phyloP scores from a whole-genome alignment of 129 eudicot species.

The Arctium lappa region DNA sequence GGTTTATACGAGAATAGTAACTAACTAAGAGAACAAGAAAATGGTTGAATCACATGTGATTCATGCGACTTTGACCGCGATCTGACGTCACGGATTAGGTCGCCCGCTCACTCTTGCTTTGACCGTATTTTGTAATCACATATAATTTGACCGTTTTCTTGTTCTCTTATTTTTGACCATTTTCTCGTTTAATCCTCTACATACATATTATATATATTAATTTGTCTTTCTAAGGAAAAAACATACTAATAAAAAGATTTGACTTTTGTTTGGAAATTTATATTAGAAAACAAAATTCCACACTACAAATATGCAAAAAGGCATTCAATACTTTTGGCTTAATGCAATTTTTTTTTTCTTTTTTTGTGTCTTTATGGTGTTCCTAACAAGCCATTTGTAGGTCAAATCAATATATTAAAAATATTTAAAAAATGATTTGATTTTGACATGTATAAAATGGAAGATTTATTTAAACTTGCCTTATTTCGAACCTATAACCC shows the following conservation, averaged over 20 bases:
- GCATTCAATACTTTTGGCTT: neutral
- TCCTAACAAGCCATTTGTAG: neutral
- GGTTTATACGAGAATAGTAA: too few species aligned
- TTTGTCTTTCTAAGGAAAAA: neutral
- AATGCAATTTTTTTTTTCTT: neutral
- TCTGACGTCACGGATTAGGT: too few species aligned
- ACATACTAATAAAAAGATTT: neutral
- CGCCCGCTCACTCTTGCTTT: too few species aligned
- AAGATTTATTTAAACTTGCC: neutral
- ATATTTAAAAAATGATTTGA: neutral
- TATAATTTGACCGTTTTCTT: too few species aligned
- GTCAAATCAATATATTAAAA: neutral
- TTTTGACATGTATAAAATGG: neutral
- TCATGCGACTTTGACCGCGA: too few species aligned
- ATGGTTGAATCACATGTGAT: too few species aligned
- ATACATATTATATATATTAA: neutral
- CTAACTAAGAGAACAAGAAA: too few species aligned
- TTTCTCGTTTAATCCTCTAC: too few species aligned
- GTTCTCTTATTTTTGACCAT: too few species aligned
- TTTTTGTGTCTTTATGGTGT: neutral
- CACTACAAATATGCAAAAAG: neutral
- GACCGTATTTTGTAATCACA: too few species aligned
- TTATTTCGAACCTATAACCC: neutral
- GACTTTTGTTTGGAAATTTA: constrained; percentile 2
- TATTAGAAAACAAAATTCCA: neutral